Conservation (phyloP, 192 early-diverging fungal genomes). For the Mortierella alpina region DNA sequence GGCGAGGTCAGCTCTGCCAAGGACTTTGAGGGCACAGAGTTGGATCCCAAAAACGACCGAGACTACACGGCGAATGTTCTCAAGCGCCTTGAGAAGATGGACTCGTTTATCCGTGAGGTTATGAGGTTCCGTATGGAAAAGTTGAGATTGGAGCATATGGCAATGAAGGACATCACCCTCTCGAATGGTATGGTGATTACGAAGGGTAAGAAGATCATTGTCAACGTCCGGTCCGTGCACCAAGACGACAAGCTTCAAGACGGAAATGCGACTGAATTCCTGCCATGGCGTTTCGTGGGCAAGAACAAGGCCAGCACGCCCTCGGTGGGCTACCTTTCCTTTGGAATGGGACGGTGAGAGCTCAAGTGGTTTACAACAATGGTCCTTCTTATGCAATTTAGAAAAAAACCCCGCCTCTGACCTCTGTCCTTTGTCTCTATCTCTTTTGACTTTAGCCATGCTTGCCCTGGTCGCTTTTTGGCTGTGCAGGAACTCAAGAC, state of each 20-base stretch:
- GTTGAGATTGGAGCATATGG: not conserved
- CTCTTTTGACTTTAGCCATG: slow-evolving; percentile 16
- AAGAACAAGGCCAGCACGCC: slow-evolving; percentile 41
- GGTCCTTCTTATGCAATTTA: not conserved
- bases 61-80: slow-evolving; percentile 25
- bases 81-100: slow-evolving; percentile 55
- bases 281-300: slow-evolving; percentile 55
- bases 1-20: not conserved
- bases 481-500: slow-evolving; percentile 19
- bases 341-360: slow-evolving; percentile 58
- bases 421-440: not conserved
- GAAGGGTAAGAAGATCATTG: slow-evolving; percentile 19
- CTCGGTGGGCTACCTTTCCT: slow-evolving; percentile 41
- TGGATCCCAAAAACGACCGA: slow-evolving; percentile 29
- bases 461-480: slow-evolving; percentile 49
- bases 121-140: slow-evolving; percentile 37
- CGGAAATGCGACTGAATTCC: slow-evolving; percentile 40
- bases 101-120: slow-evolving; percentile 55
- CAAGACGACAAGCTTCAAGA: slow-evolving; percentile 18
- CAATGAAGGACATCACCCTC: slow-evolving; percentile 35
- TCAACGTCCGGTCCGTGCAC: slow-evolving; percentile 22
- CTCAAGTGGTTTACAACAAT: not conserved
- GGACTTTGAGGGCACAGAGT: slow-evolving; percentile 10
- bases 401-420: too few relatives aligned
- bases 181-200: slow-evolving; percentile 47